Conservation (phyloP, 169 alveolate species). For the Plasmodium falciparum region DNA sequence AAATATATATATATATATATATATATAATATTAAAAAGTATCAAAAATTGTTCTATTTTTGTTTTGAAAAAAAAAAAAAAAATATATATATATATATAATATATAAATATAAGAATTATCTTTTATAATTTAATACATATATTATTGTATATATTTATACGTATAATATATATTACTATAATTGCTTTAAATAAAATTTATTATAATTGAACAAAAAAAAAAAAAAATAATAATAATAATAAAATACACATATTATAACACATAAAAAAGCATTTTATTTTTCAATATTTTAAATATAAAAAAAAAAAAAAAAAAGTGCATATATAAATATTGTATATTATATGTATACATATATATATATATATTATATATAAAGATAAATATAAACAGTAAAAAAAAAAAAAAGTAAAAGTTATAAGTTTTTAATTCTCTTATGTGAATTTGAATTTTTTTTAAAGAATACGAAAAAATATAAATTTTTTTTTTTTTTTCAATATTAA, state of each 20-base stretch:
- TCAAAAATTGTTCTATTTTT: too few relatives aligned
- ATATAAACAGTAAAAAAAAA: neutral
- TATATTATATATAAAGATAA: neutral
- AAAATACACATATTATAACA: neutral
- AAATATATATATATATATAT: too few relatives aligned
- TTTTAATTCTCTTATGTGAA: neutral
- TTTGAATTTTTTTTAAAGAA: neutral
- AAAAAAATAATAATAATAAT: neutral
- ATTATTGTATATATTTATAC: too few relatives aligned
- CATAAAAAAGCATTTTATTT: neutral
- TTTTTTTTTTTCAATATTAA: neutral
- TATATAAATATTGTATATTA: neutral
- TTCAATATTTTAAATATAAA: neutral
- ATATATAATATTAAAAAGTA: too few relatives aligned
- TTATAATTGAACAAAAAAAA: constrained; percentile 2
- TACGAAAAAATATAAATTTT: neutral
- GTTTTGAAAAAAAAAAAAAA: too few relatives aligned
- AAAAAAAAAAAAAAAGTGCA: constrained; percentile 1
- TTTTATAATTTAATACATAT: too few relatives aligned
- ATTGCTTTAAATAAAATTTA: neutral
- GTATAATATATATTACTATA: too few relatives aligned
- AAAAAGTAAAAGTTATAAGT: neutral
- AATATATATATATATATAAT: too few relatives aligned
- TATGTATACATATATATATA: neutral
- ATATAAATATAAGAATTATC: too few relatives aligned